Percentiles rank a stretch among this genome's conserved stretches.
These are phyloP conservation scores for Curvularia eragrostidis DNA, from an alignment of 2,329 filamentous ascomycete genomes.

Conservation along the genomic window DNA sequence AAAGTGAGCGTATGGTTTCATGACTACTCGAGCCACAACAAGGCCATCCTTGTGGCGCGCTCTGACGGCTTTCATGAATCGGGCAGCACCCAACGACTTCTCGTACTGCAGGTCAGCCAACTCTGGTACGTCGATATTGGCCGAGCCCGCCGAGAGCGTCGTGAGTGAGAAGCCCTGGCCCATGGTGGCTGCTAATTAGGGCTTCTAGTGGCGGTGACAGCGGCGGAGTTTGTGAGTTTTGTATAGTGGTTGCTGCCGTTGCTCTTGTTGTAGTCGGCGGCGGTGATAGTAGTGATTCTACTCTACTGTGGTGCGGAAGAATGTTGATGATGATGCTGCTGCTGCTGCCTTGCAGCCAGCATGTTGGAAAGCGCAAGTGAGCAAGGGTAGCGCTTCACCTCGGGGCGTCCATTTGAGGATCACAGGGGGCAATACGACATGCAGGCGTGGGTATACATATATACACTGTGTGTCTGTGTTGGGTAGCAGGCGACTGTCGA, in stretches of 20 bases:
- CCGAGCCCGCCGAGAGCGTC: slow-evolving; percentile 87
- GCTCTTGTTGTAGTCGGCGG: not conserved
- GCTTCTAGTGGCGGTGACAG: slow-evolving; percentile 10
- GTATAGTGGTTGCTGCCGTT: not conserved
- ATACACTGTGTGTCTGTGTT: not conserved
- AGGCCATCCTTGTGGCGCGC: slow-evolving; percentile 89
- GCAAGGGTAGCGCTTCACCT: not conserved
- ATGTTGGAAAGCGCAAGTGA: slow-evolving; percentile 31
- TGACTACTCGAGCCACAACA: slow-evolving; percentile 91
- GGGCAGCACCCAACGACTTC: slow-evolving; percentile 85
- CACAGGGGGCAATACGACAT: not conserved
- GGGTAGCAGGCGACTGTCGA: not conserved
- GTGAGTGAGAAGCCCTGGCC: slow-evolving; percentile 96
- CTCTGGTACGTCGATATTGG: slow-evolving; percentile 92
- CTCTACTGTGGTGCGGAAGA: not conserved
- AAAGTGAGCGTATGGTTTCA: slow-evolving; percentile 87
- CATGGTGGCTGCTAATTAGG: slow-evolving; percentile 63
- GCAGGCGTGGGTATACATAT: not conserved
- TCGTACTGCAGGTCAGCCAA: slow-evolving; percentile 90
- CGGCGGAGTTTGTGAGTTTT: not conserved
- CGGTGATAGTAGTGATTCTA: not conserved
- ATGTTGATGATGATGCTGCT: not conserved
- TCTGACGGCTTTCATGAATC: slow-evolving; percentile 96
- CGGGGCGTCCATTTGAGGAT: not conserved
- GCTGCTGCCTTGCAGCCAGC: slow-evolving; percentile 27